Evolutionary conservation across 129 eudicot genomes (phyloP).

Genomic region (Flaveria robusta): DNA sequence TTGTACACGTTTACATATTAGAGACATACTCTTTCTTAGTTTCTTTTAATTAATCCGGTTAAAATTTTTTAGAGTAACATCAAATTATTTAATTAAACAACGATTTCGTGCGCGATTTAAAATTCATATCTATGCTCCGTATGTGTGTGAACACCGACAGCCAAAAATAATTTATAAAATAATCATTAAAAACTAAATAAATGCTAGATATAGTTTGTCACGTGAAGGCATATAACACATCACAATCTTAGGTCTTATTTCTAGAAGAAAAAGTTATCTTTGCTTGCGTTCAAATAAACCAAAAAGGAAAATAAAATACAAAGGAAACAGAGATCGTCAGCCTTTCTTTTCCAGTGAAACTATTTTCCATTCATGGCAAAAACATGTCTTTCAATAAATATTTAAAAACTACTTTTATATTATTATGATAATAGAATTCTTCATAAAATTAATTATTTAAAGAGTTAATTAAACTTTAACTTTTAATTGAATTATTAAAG

Average conservation of each 20-base stretch:
- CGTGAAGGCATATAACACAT: conserved; percentile 33
- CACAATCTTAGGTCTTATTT: conserved; percentile 33
- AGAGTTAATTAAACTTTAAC: background rate
- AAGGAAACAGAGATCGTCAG: conserved; percentile 32
- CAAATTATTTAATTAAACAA: too few relatives aligned
- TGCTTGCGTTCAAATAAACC: conserved; percentile 31
- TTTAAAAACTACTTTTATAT: too few relatives aligned
- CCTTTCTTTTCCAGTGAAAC: conserved; percentile 33
- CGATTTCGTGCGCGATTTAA: too few relatives aligned
- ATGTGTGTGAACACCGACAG: background rate
- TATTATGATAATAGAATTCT: too few relatives aligned
- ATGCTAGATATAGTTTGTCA: conserved; percentile 26
- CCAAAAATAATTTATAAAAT: background rate
- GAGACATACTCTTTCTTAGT: too few relatives aligned
- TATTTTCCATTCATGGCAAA: conserved; percentile 27
- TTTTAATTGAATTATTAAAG: too few relatives aligned
- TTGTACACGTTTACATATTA: too few relatives aligned
- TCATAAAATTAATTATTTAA: background rate
- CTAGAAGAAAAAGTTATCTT: conserved; percentile 16
- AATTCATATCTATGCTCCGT: too few relatives aligned
- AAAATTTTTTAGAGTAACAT: too few relatives aligned
- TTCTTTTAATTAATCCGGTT: too few relatives aligned
- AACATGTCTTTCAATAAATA: background rate
- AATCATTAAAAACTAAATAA: background rate
- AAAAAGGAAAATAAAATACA: conserved; percentile 28